These are phyloP conservation scores for Nepenthes mirabilis DNA, from an alignment of 148 eudicot species.

Conservation along the genomic window DNA sequence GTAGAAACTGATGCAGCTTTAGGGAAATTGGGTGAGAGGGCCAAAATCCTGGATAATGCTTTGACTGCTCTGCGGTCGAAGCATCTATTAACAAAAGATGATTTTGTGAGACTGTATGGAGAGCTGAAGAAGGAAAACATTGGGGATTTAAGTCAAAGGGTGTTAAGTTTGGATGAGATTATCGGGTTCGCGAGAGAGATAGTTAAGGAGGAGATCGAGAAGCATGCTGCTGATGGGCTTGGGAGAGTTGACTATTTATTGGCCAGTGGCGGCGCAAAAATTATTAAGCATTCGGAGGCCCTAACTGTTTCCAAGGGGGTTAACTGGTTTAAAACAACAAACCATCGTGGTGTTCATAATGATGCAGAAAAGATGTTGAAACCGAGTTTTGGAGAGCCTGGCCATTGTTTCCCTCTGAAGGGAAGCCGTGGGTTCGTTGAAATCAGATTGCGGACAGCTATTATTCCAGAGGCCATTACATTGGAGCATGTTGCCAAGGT, in stretches of 20 bases:
- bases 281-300: constrained; percentile 56
- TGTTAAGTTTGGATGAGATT: constrained; percentile 47
- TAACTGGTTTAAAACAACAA: constrained; percentile 16
- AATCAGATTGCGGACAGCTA: constrained; percentile 57
- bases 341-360: constrained; percentile 18
- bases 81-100: constrained; percentile 39
- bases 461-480: constrained; percentile 74
- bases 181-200: constrained; percentile 53
- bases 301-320: constrained; percentile 12
- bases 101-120: constrained; percentile 34
- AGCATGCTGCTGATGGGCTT: constrained; percentile 83
- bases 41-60: constrained; percentile 26
- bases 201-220: constrained; percentile 69
- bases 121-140: constrained; percentile 34
- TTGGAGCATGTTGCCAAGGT: constrained; percentile 90
- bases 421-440: constrained; percentile 71
- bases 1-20: constrained; percentile 25
- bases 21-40: constrained; percentile 20
- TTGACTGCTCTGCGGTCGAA: constrained; percentile 22
- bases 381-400: constrained; percentile 93
- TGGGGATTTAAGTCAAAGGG: constrained; percentile 7
- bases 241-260: constrained; percentile 78
- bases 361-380: constrained; percentile 54
- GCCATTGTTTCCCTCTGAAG: constrained; percentile 74
- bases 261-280: constrained; percentile 48